Percentiles rank a stretch among this genome's conserved stretches.
These are phyloP conservation scores for Schizonepeta tenuifolia DNA, from an alignment of 257 asterid species.

Conservation along the genomic window DNA sequence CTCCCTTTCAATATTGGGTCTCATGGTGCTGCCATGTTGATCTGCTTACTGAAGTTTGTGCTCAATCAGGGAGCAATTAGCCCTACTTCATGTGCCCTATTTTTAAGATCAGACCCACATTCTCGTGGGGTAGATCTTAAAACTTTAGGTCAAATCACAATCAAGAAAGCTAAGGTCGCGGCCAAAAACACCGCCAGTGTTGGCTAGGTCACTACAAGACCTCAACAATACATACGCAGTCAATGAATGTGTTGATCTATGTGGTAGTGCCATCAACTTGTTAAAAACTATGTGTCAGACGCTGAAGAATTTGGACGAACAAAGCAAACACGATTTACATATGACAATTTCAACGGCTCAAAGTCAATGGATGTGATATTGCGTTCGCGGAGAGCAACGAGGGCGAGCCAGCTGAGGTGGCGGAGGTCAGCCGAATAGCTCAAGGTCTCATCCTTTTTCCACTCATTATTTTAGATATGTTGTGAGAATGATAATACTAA, in stretches of 20 bases:
- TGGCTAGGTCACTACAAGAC: not conserved
- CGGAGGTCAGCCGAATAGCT: not conserved
- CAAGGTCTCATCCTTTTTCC: not conserved
- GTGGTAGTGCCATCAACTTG: not conserved
- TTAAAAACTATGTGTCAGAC: not conserved
- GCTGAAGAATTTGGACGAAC: not conserved
- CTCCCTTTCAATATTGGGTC: conserved; percentile 1
- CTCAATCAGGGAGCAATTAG: not conserved
- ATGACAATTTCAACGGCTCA: not conserved
- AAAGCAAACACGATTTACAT: not conserved
- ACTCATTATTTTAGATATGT: not conserved
- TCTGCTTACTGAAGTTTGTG: conserved; percentile 28
- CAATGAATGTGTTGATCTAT: conserved; percentile 30
- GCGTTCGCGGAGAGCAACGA: not conserved
- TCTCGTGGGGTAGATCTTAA: conserved; percentile 30
- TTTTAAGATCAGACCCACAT: conserved; percentile 28
- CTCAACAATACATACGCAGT: not conserved
- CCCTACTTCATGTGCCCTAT: conserved; percentile 14
- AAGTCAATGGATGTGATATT: not conserved
- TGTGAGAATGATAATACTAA: no score
- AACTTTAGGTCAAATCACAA: conserved; percentile 22
- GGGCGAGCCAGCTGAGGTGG: conserved; percentile 1
- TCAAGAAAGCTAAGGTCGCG: conserved; percentile 16
- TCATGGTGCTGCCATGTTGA: conserved; percentile 31
- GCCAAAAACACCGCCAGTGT: not conserved